A percentile compares a stretch with the other conserved stretches of the same genome.
Evolutionary conservation across 1,284 basidiomycete species (phyloP).

Genomic region (Leccinum subfulvum): DNA sequence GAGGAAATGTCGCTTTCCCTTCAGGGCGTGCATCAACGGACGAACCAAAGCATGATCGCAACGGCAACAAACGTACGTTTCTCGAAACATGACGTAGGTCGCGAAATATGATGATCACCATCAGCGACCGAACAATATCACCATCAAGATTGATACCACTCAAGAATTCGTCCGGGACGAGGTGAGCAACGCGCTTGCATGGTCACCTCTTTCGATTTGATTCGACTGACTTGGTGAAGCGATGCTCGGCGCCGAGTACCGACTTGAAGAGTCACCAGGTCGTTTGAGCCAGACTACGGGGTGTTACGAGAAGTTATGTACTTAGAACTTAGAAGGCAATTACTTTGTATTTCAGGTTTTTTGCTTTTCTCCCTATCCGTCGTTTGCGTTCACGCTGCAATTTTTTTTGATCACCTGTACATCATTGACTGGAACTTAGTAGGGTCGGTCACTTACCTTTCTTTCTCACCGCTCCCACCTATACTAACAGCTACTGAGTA

Average conservation of each 20-base stretch:
- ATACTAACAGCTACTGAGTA: not conserved
- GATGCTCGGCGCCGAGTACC: constrained; percentile 20
- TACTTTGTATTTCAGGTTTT: constrained; percentile 1
- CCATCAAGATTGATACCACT: constrained; percentile 36
- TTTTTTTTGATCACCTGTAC: constrained; percentile 20
- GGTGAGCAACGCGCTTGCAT: constrained; percentile 15
- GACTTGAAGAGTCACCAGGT: constrained; percentile 22
- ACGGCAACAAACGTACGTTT: constrained; percentile 19
- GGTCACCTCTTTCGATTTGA: not conserved
- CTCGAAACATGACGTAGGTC: not conserved
- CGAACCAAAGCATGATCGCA: constrained; percentile 18
- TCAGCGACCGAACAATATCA: constrained; percentile 34
- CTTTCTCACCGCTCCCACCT: not conserved
- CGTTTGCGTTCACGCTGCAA: constrained; percentile 1
- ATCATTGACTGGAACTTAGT: constrained; percentile 13
- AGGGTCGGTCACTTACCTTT: constrained; percentile 13
- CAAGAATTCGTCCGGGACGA: constrained; percentile 33
- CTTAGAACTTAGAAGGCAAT: constrained; percentile 1
- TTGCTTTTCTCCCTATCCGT: constrained; percentile 1
- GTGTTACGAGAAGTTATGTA: constrained; percentile 1
- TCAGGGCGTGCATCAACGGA: constrained; percentile 32
- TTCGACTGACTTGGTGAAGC: constrained; percentile 10
- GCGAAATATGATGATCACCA: constrained; percentile 11
- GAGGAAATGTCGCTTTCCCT: constrained; percentile 37
- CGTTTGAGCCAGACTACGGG: constrained; percentile 9